Conservation (phyloP, 2,329 filamentous ascomycete species). For the Gaeumannomyces tritici region DNA sequence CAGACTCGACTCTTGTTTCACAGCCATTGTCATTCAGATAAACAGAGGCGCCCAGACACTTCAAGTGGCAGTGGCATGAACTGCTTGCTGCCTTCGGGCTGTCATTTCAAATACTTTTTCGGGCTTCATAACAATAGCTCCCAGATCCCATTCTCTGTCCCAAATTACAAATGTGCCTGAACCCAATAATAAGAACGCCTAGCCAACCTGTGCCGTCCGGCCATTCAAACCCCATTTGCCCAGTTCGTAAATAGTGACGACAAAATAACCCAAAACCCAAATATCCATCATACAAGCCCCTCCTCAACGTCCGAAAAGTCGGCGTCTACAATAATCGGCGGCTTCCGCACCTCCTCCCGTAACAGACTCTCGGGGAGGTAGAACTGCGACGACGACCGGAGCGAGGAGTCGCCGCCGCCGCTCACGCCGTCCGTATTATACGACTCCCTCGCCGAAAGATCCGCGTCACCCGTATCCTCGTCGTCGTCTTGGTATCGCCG, state of each 20-base stretch:
- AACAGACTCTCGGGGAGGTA: conserved; percentile 37
- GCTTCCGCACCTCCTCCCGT: conserved; percentile 26
- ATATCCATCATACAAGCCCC: not conserved
- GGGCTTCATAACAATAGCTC: too few relatives aligned
- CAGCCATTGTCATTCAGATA: too few relatives aligned
- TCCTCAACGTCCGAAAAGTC: conserved; percentile 17
- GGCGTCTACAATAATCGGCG: conserved; percentile 31
- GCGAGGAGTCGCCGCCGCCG: conserved; percentile 1
- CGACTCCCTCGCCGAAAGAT: not conserved
- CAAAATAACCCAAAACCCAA: not conserved
- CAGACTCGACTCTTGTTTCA: too few relatives aligned
- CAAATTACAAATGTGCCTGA: too few relatives aligned
- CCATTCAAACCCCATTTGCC: not conserved
- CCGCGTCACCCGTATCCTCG: not conserved
- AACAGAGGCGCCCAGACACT: not conserved
- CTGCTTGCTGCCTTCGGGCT: not conserved
- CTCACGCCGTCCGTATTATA: conserved; percentile 8
- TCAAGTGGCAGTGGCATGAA: not conserved
- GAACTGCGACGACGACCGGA: conserved; percentile 33
- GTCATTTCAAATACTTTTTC: not conserved
- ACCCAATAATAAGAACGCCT: not conserved
- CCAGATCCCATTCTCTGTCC: too few relatives aligned
- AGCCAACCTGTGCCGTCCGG: not conserved
- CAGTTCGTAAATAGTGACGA: too few relatives aligned
- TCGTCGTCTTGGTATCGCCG: not conserved